A percentile compares a stretch with the other conserved stretches of the same genome.
Conservation (phyloP, 352 stramenopile genomes). For the Phytophthora idaei region DNA sequence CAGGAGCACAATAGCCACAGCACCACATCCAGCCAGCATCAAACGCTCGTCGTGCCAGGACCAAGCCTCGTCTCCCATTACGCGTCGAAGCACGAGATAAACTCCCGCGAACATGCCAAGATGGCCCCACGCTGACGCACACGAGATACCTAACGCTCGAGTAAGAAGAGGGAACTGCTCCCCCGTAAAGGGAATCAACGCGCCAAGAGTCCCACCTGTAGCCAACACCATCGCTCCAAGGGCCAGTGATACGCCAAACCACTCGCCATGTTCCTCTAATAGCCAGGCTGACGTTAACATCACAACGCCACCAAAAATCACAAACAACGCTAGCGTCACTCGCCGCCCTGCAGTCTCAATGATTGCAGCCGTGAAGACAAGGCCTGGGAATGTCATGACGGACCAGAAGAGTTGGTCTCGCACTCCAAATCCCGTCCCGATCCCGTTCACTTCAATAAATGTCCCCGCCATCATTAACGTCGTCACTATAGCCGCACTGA, state of each 20-base stretch:
- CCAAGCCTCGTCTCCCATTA: constrained; percentile 32
- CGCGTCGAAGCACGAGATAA: constrained; percentile 35
- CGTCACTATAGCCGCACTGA: constrained; percentile 31
- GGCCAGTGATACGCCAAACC: constrained; percentile 31
- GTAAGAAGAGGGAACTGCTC: constrained; percentile 58
- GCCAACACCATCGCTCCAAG: constrained; percentile 29
- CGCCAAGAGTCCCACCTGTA: constrained; percentile 34
- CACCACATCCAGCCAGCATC: constrained; percentile 28
- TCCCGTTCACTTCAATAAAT: constrained; percentile 29
- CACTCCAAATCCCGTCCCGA: constrained; percentile 13
- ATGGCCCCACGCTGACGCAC: constrained; percentile 40
- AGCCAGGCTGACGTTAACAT: constrained; percentile 37
- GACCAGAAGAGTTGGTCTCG: constrained; percentile 46
- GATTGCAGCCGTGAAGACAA: constrained; percentile 48
- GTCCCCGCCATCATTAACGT: constrained; percentile 37
- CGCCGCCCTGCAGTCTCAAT: constrained; percentile 46
- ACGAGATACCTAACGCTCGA: constrained; percentile 47
- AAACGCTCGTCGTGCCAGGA: constrained; percentile 36
- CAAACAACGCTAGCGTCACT: constrained; percentile 38
- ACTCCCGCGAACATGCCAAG: constrained; percentile 48
- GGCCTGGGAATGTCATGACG: constrained; percentile 41
- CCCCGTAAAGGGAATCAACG: constrained; percentile 45
- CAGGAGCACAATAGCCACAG: constrained; percentile 26
- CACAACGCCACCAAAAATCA: constrained; percentile 28
- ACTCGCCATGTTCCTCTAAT: constrained; percentile 25